Percentiles rank a stretch among this genome's conserved stretches.
Evolutionary conservation across 2,329 filamentous ascomycete species (phyloP).

Genomic region (Cladosporium oxysporum): DNA sequence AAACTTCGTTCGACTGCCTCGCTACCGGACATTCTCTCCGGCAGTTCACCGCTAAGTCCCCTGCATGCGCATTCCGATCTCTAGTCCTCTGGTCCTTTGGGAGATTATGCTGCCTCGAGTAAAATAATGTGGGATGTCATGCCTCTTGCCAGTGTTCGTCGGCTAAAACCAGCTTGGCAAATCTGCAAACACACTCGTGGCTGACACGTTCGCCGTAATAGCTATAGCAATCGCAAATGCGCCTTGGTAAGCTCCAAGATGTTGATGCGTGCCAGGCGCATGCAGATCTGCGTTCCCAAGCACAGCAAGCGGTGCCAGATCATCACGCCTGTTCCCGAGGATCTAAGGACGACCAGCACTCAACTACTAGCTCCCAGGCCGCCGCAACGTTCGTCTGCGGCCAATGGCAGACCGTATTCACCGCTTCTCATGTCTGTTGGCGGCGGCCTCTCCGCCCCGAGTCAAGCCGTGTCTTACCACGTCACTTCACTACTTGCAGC

Average conservation of each 20-base stretch:
- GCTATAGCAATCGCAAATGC: not conserved
- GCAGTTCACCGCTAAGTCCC: conserved; percentile 20
- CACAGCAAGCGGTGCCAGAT: conserved; percentile 12
- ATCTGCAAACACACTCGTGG: not conserved
- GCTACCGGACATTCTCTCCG: conserved; percentile 18
- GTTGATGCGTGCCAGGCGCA: conserved; percentile 12
- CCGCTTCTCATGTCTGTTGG: conserved; percentile 16
- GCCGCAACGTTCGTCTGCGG: not conserved
- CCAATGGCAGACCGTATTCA: conserved; percentile 16
- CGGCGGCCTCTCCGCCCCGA: conserved; percentile 17
- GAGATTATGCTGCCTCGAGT: conserved; percentile 6
- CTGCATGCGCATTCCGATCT: conserved; percentile 20
- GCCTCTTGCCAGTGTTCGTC: not conserved
- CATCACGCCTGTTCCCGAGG: conserved; percentile 18
- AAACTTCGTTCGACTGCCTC: conserved; percentile 15
- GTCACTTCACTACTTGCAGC: conserved; percentile 17
- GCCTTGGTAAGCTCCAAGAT: conserved; percentile 1
- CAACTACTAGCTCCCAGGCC: conserved; percentile 7
- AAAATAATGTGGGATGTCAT: not conserved
- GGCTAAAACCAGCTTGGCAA: not conserved
- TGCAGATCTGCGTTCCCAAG: conserved; percentile 20
- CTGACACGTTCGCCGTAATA: not conserved
- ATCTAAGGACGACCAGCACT: conserved; percentile 17
- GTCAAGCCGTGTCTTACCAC: conserved; percentile 21
- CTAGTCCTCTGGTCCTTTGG: conserved; percentile 10